These are phyloP conservation scores for Penicillium coffeae DNA, from an alignment of 495 filamentous ascomycete species.

Conservation along the genomic window DNA sequence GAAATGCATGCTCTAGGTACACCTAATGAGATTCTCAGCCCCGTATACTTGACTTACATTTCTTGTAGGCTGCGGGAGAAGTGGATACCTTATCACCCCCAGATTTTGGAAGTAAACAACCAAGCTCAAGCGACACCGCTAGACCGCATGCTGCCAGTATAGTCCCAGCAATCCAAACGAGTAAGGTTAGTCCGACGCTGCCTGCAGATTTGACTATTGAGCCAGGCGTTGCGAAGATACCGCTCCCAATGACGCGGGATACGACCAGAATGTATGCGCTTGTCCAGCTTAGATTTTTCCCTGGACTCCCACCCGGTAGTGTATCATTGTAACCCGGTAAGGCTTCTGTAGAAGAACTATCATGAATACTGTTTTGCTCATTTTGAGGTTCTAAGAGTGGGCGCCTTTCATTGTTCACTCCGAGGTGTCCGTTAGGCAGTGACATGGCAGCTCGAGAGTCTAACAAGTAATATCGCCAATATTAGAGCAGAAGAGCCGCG, in stretches of 20 bases:
- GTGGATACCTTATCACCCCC: conserved; percentile 59
- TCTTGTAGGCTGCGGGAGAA: not conserved
- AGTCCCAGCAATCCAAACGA: conserved; percentile 63
- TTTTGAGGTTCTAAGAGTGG: conserved; percentile 21
- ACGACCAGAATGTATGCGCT: conserved; percentile 73
- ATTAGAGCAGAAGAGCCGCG: not conserved
- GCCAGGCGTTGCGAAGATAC: conserved; percentile 73
- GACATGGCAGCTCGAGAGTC: not conserved
- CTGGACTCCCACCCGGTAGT: conserved; percentile 12
- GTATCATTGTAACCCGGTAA: conserved; percentile 4
- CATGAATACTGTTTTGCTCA: conserved; percentile 4
- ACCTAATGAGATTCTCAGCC: conserved; percentile 29
- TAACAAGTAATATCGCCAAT: not conserved
- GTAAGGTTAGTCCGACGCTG: conserved; percentile 60
- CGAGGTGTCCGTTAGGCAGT: conserved; percentile 8
- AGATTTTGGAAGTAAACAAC: conserved; percentile 67
- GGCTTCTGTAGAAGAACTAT: not conserved
- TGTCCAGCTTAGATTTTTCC: conserved; percentile 52
- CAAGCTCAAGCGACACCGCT: conserved; percentile 62
- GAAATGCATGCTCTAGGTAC: conserved; percentile 75
- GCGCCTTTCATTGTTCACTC: conserved; percentile 18
- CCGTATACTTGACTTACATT: too few relatives aligned
- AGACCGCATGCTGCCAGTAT: conserved; percentile 58
- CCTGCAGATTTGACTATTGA: conserved; percentile 63
- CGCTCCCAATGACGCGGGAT: conserved; percentile 70